Evolutionary conservation across 148 eudicot genomes (phyloP).

Genomic region (Cornus controversa): DNA sequence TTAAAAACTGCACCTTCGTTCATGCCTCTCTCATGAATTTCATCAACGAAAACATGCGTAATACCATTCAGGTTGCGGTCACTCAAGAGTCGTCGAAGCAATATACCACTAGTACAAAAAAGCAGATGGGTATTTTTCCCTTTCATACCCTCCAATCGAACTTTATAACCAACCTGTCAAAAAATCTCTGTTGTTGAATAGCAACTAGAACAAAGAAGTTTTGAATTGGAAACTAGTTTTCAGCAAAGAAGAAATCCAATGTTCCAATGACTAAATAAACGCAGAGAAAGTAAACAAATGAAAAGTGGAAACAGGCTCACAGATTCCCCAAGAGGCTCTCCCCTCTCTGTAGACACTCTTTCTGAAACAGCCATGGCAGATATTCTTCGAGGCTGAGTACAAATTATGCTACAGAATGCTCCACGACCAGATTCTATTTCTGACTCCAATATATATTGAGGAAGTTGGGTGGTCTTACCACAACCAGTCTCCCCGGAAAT

Average conservation of each 20-base stretch:
- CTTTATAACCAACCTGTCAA: conserved; percentile 96
- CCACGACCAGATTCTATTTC: conserved; percentile 98
- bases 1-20: conserved; percentile 70
- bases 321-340: conserved; percentile 96
- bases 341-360: conserved; percentile 95
- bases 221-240: conserved; percentile 13
- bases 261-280: background rate
- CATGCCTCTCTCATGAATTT: conserved; percentile 99
- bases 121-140: conserved; percentile 98
- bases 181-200: conserved; percentile 43
- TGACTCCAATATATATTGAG: conserved; percentile 93
- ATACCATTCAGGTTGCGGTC: conserved; percentile 89
- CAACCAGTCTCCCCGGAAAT: conserved; percentile 99
- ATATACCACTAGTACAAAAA: conserved; percentile 98
- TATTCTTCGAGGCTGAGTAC: conserved; percentile 98
- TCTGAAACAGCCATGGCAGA: conserved; percentile 98
- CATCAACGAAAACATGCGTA: conserved; percentile 98
- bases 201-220: conserved; percentile 34
- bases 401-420: conserved; percentile 88
- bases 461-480: conserved; percentile 99
- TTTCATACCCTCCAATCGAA: conserved; percentile 97
- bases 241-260: conserved; percentile 5
- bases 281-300: background rate
- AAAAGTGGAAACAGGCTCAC: conserved; percentile 44
- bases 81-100: conserved; percentile 91